These are phyloP conservation scores for Barnettozyma pratensis DNA, from an alignment of 805 yeast species.

Conservation along the genomic window DNA sequence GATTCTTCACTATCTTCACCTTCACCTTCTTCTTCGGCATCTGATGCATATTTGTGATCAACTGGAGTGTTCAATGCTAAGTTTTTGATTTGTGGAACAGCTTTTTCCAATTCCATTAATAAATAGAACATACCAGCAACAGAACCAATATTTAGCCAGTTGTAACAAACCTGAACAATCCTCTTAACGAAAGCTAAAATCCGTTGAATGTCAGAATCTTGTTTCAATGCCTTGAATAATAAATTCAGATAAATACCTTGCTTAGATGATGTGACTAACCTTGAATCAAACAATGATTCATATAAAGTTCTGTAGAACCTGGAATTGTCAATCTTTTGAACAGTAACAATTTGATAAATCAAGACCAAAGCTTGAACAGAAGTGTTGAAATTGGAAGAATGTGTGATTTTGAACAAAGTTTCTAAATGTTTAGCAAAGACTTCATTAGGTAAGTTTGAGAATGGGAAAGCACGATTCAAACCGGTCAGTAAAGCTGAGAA, in stretches of 20 bases:
- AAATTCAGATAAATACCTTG: slow-evolving; percentile 89
- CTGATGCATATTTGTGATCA: slow-evolving; percentile 41
- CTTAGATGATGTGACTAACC: slow-evolving; percentile 82
- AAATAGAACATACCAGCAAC: slow-evolving; percentile 78
- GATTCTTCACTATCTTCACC: slow-evolving; percentile 29
- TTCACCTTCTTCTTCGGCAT: slow-evolving; percentile 37
- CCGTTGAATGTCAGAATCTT: slow-evolving; percentile 55
- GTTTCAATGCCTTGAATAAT: slow-evolving; percentile 75
- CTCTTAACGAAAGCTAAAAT: slow-evolving; percentile 89
- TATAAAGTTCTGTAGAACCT: slow-evolving; percentile 85
- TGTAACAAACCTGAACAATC: slow-evolving; percentile 75
- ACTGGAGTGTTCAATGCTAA: slow-evolving; percentile 50
- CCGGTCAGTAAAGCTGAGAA: slow-evolving; percentile 93
- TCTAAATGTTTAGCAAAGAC: slow-evolving; percentile 73
- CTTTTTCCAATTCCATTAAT: slow-evolving; percentile 60
- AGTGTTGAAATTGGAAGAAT: slow-evolving; percentile 90
- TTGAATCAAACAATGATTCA: slow-evolving; percentile 80
- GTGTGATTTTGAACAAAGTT: slow-evolving; percentile 84
- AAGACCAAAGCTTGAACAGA: slow-evolving; percentile 87
- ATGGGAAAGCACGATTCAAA: slow-evolving; percentile 93
- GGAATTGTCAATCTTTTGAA: slow-evolving; percentile 52
- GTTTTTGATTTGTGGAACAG: slow-evolving; percentile 61
- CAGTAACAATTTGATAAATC: slow-evolving; percentile 70
- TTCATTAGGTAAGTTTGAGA: slow-evolving; percentile 67
- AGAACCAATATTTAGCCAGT: slow-evolving; percentile 87